Evolutionary conservation across 2,329 filamentous ascomycete species (phyloP).

Genomic region (Stachybotrys elegans): DNA sequence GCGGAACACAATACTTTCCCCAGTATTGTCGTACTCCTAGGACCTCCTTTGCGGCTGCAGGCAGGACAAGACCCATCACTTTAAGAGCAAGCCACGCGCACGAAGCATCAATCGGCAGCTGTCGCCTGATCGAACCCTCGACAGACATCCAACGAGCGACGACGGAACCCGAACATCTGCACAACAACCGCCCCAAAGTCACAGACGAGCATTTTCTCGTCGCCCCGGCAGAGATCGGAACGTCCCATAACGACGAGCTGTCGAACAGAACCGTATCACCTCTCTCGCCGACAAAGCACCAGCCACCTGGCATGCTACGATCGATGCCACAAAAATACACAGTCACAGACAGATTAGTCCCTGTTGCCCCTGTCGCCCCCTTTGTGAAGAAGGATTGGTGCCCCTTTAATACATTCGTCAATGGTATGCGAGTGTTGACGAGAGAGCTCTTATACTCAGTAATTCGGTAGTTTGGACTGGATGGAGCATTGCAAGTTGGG

Average conservation of each 20-base stretch:
- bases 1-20: not conserved
- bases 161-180: not conserved
- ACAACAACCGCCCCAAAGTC: constrained; percentile 2
- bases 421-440: not conserved
- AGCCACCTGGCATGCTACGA: constrained; percentile 3
- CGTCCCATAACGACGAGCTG: constrained; percentile 2
- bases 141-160: not conserved
- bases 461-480: not conserved
- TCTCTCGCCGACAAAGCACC: constrained; percentile 3
- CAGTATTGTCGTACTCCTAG: constrained; percentile 1
- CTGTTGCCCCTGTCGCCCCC: constrained; percentile 1
- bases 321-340: constrained; percentile 2
- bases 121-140: not conserved
- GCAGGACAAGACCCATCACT: constrained; percentile 1
- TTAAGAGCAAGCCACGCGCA: constrained; percentile 1
- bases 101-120: constrained; percentile 2
- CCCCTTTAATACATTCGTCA: not conserved
- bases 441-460: constrained; percentile 1
- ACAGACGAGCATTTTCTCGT: constrained; percentile 1
- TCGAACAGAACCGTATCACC: constrained; percentile 3
- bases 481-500: not conserved
- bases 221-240: not conserved
- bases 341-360: not conserved
- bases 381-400: constrained; percentile 1
- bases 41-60: constrained; percentile 3